A percentile compares a stretch with the other conserved stretches of the same genome.
Evolutionary conservation across 139 green algal species (phyloP).

Genomic region (Volvox reticuliferus): DNA sequence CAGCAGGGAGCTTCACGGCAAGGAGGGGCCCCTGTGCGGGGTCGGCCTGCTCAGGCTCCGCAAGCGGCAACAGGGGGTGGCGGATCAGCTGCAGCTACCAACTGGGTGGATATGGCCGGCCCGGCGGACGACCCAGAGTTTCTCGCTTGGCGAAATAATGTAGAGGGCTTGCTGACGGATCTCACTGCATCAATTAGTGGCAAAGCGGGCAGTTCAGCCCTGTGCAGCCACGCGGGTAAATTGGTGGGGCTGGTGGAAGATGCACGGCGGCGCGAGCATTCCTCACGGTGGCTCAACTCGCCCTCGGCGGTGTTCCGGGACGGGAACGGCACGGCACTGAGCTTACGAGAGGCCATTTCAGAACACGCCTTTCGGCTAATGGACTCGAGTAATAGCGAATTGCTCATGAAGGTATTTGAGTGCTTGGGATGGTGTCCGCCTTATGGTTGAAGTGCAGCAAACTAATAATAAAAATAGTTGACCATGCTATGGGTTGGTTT

Average conservation of each 20-base stretch:
- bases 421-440: too few relatives aligned
- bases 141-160: slow-evolving; percentile 2
- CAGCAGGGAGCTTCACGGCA: not conserved
- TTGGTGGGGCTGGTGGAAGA: slow-evolving; percentile 40
- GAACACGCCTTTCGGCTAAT: slow-evolving; percentile 65
- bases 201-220: not conserved
- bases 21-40: not conserved
- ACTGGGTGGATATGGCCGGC: not conserved
- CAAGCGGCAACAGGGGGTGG: not conserved
- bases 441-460: too few relatives aligned
- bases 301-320: slow-evolving; percentile 18
- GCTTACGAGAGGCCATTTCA: slow-evolving; percentile 53
- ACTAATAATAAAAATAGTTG: too few relatives aligned
- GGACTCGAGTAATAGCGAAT: slow-evolving; percentile 50
- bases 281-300: slow-evolving; percentile 53
- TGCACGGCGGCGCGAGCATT: slow-evolving; percentile 27
- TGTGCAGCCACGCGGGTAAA: not conserved
- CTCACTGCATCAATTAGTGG: not conserved
- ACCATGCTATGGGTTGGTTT: too few relatives aligned
- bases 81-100: not conserved
- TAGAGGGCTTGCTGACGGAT: slow-evolving; percentile 34
- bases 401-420: slow-evolving; percentile 53
- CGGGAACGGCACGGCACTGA: slow-evolving; percentile 26
- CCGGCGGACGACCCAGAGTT: slow-evolving; percentile 25
- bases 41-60: not conserved